Evolutionary conservation across 2,329 filamentous ascomycete species (phyloP).

Genomic region (Aspergillus latus): DNA sequence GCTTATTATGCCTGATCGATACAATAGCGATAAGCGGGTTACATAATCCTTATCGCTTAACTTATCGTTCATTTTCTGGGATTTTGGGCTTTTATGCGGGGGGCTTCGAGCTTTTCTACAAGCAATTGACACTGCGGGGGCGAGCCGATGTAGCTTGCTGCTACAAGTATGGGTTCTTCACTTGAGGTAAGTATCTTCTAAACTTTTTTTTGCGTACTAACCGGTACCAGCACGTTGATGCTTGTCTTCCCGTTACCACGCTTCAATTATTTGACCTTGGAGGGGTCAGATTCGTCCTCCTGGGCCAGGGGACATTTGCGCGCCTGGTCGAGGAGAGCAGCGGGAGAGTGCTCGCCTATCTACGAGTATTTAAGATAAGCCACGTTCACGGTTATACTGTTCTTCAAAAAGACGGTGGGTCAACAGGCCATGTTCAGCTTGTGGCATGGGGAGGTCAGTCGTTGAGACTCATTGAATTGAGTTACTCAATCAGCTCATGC

Average conservation of each 20-base stretch:
- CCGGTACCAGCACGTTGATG: slow-evolving; percentile 39
- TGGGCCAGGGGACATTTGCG: slow-evolving; percentile 41
- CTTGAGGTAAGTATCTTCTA: slow-evolving; percentile 31
- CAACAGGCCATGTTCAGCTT: slow-evolving; percentile 23
- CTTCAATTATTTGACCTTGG: slow-evolving; percentile 34
- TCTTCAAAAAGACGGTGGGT: slow-evolving; percentile 20
- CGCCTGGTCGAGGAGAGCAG: slow-evolving; percentile 34
- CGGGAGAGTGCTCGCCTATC: slow-evolving; percentile 29
- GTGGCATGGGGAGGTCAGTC: slow-evolving; percentile 71
- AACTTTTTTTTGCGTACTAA: slow-evolving; percentile 21
- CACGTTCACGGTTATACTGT: slow-evolving; percentile 41
- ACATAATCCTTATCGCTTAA: slow-evolving; percentile 21
- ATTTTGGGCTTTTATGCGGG: slow-evolving; percentile 13
- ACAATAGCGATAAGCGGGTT: slow-evolving; percentile 15
- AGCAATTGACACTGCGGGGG: slow-evolving; percentile 4
- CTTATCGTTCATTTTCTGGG: slow-evolving; percentile 8
- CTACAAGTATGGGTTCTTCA: slow-evolving; percentile 28
- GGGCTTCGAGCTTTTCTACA: slow-evolving; percentile 7
- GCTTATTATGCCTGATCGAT: slow-evolving; percentile 21
- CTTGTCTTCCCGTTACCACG: slow-evolving; percentile 46
- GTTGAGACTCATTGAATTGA: slow-evolving; percentile 46
- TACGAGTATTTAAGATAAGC: slow-evolving; percentile 38
- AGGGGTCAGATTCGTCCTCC: slow-evolving; percentile 33
- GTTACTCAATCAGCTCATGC: slow-evolving; percentile 23
- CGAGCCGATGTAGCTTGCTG: slow-evolving; percentile 19